Evolutionary conservation across 2,329 filamentous ascomycete species (phyloP).

Genomic region (Pezicula carpinea): DNA sequence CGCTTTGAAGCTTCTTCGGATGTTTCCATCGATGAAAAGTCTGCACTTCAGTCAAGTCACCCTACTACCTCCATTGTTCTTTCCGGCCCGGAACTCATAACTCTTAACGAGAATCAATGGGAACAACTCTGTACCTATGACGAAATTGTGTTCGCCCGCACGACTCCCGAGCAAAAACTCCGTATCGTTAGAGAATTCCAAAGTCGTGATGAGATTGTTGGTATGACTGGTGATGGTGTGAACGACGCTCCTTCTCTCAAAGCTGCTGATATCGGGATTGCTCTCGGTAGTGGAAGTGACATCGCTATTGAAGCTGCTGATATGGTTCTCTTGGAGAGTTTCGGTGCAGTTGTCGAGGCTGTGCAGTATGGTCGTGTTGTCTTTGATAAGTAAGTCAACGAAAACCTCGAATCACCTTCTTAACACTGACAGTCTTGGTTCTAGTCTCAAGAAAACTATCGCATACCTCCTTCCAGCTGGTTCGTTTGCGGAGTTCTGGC

Average conservation of each 20-base stretch:
- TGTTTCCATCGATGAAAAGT: conserved; percentile 2
- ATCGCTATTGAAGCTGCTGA: conserved; percentile 58
- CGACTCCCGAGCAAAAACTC: conserved; percentile 74
- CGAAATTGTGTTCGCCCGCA: conserved; percentile 73
- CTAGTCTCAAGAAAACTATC: conserved; percentile 70
- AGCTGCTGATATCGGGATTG: conserved; percentile 48
- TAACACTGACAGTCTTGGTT: conserved; percentile 69
- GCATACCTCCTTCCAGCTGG: conserved; percentile 54
- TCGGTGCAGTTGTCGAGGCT: conserved; percentile 46
- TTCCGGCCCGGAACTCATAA: conserved; percentile 60
- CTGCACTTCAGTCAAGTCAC: neutral
- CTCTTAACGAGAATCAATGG: conserved; percentile 66
- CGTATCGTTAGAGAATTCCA: conserved; percentile 76
- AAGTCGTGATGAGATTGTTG: conserved; percentile 50
- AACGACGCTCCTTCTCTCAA: conserved; percentile 46
- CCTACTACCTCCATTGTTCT: conserved; percentile 50
- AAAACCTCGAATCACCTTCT: conserved; percentile 36
- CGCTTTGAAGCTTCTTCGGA: conserved; percentile 15
- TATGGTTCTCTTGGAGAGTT: conserved; percentile 52
- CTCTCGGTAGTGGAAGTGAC: conserved; percentile 60
- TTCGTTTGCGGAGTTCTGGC: conserved; percentile 56
- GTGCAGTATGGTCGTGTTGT: conserved; percentile 48
- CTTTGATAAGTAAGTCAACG: conserved; percentile 52
- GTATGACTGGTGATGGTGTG: conserved; percentile 41
- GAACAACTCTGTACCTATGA: conserved; percentile 57